Conservation (phyloP, 306 rosid genomes). For the Begonia fuchsioides region DNA sequence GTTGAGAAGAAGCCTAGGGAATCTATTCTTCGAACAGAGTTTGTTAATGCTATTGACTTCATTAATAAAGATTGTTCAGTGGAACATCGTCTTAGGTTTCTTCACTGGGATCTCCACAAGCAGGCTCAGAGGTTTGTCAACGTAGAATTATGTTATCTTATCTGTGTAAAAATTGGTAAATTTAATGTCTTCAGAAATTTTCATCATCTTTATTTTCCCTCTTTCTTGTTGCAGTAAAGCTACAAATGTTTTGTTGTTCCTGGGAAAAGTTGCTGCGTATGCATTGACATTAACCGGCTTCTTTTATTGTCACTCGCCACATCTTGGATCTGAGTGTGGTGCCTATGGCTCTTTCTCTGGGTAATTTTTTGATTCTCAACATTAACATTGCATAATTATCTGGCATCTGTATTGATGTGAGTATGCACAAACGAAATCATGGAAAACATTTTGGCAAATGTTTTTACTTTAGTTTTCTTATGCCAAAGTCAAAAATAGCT, state of each 20-base stretch:
- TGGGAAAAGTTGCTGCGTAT: constrained; percentile 61
- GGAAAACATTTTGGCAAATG: no score
- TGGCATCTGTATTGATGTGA: no score
- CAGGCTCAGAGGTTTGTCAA: constrained; percentile 40
- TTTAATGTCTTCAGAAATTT: neutral
- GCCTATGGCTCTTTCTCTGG: constrained; percentile 18
- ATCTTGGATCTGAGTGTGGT: constrained; percentile 20
- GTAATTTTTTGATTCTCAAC: constrained; percentile 29
- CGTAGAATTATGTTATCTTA: constrained; percentile 16
- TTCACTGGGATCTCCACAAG: constrained; percentile 84
- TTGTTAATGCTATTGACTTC: constrained; percentile 64
- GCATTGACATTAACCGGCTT: constrained; percentile 69
- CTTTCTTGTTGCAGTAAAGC: constrained; percentile 39
- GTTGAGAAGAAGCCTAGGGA: constrained; percentile 84
- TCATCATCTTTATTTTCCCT: neutral
- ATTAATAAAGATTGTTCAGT: constrained; percentile 50
- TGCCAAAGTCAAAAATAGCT: no score
- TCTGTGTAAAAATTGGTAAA: constrained; percentile 6
- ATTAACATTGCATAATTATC: no score
- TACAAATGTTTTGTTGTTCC: constrained; percentile 53
- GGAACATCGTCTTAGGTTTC: constrained; percentile 53
- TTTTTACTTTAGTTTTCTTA: no score
- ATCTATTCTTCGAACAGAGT: constrained; percentile 76
- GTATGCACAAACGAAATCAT: no score
- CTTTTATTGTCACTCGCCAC: constrained; percentile 55